Percentiles rank a stretch among this genome's conserved stretches.
Evolutionary conservation across 768 basidiomycete species (phyloP).

Genomic region (Strobilomyces echinocephalus): DNA sequence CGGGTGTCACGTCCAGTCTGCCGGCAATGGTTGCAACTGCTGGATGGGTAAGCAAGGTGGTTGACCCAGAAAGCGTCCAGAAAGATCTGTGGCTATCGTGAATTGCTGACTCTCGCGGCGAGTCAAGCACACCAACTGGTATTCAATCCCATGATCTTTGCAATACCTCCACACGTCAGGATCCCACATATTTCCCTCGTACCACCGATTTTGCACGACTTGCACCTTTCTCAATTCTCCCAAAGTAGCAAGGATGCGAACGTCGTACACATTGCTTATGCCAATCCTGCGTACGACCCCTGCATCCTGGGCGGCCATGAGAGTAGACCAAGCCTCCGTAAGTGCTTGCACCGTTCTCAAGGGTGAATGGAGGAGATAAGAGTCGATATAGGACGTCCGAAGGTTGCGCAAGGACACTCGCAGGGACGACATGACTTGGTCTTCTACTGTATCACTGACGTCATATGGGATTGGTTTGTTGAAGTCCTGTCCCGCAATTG

Average conservation of each 20-base stretch:
- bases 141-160: constrained; percentile 55
- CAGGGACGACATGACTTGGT: constrained; percentile 63
- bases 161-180: constrained; percentile 61
- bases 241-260: constrained; percentile 48
- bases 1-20: constrained; percentile 48
- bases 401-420: constrained; percentile 63
- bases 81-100: constrained; percentile 53
- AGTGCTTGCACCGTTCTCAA: constrained; percentile 54
- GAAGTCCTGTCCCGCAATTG: constrained; percentile 67
- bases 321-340: constrained; percentile 61
- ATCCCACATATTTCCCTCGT: constrained; percentile 77
- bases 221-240: constrained; percentile 53
- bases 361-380: constrained; percentile 76
- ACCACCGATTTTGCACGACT: constrained; percentile 84
- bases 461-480: constrained; percentile 72
- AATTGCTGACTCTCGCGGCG: background rate
- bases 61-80: constrained; percentile 83
- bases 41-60: constrained; percentile 51
- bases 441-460: constrained; percentile 43
- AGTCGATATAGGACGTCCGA: constrained; percentile 69
- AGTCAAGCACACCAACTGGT: constrained; percentile 49
- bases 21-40: constrained; percentile 41
- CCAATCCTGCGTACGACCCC: constrained; percentile 65
- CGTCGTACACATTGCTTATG: constrained; percentile 74
- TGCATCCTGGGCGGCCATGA: constrained; percentile 58